phyloP scores from a whole-genome alignment of 805 yeast genomes.

The Wickerhamomyces bovis region DNA sequence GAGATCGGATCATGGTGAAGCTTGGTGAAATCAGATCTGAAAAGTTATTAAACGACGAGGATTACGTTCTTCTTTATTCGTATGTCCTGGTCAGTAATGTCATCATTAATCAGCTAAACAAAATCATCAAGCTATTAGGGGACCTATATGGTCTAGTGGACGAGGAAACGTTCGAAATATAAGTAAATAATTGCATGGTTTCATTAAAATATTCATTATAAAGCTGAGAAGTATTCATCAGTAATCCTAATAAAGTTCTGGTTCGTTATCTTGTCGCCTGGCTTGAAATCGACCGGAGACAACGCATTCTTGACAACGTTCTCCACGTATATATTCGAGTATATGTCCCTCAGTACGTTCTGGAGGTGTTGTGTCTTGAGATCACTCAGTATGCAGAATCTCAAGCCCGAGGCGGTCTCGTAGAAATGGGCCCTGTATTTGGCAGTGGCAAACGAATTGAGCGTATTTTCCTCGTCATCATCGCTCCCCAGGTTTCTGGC shows the following conservation, averaged over 20 bases:
- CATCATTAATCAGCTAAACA: slow-evolving; percentile 58
- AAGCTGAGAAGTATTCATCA: background rate
- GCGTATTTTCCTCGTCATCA: slow-evolving; percentile 27
- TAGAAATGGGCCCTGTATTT: slow-evolving; percentile 72
- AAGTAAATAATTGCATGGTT: slow-evolving; percentile 31
- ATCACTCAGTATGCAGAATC: slow-evolving; percentile 72
- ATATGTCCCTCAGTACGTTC: slow-evolving; percentile 49
- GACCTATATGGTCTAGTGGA: slow-evolving; percentile 61
- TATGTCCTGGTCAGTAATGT: slow-evolving; percentile 67
- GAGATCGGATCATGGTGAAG: slow-evolving; percentile 61
- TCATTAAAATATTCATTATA: background rate
- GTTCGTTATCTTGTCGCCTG: slow-evolving; percentile 47
- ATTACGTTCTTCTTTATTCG: slow-evolving; percentile 70
- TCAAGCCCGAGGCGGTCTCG: slow-evolving; percentile 75
- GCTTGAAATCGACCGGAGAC: slow-evolving; percentile 52
- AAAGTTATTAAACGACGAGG: slow-evolving; percentile 49
- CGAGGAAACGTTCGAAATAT: slow-evolving; percentile 22
- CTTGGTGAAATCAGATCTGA: slow-evolving; percentile 50
- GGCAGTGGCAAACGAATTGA: slow-evolving; percentile 61
- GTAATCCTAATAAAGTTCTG: slow-evolving; percentile 45
- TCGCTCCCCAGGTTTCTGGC: slow-evolving; percentile 46
- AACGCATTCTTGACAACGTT: slow-evolving; percentile 57
- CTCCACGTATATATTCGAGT: slow-evolving; percentile 51
- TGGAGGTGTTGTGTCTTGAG: slow-evolving; percentile 49
- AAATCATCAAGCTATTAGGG: slow-evolving; percentile 47